Base-by-base conservation (phyloP, 1,284 basidiomycete species). In the Melampsora larici-populina region DNA sequence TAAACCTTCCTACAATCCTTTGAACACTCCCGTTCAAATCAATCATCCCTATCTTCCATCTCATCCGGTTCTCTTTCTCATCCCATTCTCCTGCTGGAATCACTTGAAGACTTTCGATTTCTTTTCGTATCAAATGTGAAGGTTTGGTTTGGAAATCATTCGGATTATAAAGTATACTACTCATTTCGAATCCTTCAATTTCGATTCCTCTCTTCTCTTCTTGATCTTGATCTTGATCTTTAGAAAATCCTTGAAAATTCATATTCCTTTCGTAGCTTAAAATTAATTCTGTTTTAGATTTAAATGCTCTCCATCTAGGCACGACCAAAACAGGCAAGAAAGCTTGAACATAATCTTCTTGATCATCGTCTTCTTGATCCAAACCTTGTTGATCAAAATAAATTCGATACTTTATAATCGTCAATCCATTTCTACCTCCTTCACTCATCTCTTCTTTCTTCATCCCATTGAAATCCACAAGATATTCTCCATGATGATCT, bases 401-500 rank as follows among this genome's bases (percentile, higher is more conserved):
- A 17, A 76, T 26, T 55, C 73, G 64, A 31, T 76, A 76, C 51
- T 76, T 76, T 48, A 70, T 26, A 76, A 51, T 48, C 65, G 36
- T 65, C 21, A 24, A 21, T 17, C 51, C 26, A 8, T 17, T 36
- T 15, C 33, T 24, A 18, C 3, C 36, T 7, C 26, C 58, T 26
- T 48, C 13, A n/a, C n/a, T 4, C 49, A 15, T 15, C 21, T 26
- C 11, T 24, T 33, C 29, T 15, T 55, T 8, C 1, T 5, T 24
- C n/a, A n/a, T n/a, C n/a, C n/a, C 33, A 29, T 21, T 48, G 1
- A 68, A 9, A 33, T 76, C 64, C 13, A 76, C 36, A 13, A 17
- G 13, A 33, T 58, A 76, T 62, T 76, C 64, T 2, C 51, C 49
- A n/a, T n/a, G n/a, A n/a, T n/a, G n/a, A n/a, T n/a, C n/a, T n/a